These are phyloP conservation scores for Xylaria sp. DNA, from an alignment of 2,329 filamentous ascomycete genomes.

Conservation along the genomic window DNA sequence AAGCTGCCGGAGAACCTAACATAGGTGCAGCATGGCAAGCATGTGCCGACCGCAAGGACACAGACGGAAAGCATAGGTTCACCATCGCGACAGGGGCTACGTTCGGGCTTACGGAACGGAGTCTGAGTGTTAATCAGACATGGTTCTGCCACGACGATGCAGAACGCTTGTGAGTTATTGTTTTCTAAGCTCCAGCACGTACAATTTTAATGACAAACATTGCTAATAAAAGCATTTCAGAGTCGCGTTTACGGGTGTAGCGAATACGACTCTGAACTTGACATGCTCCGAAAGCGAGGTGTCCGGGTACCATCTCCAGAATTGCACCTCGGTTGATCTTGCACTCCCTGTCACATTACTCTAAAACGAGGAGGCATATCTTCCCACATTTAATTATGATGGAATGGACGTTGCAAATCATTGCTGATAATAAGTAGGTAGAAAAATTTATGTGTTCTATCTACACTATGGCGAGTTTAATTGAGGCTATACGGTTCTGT, in stretches of 20 bases:
- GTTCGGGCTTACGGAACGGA: constrained; percentile 30
- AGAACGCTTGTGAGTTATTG: constrained; percentile 38
- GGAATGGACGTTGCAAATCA: neutral
- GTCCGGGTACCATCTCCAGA: constrained; percentile 42
- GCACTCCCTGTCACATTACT: constrained; percentile 39
- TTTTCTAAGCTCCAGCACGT: neutral
- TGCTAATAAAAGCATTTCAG: constrained; percentile 19
- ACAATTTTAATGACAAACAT: neutral
- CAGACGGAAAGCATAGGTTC: constrained; percentile 42
- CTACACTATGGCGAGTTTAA: neutral
- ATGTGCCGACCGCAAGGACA: constrained; percentile 43
- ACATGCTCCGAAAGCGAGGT: constrained; percentile 41
- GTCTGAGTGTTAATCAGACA: constrained; percentile 41
- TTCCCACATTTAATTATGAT: neutral
- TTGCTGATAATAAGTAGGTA: neutral
- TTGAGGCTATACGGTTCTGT: neutral
- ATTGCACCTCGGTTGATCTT: constrained; percentile 41
- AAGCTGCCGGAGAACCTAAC: neutral
- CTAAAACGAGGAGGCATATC: constrained; percentile 8
- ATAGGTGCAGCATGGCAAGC: constrained; percentile 33
- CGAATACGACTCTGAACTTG: constrained; percentile 36
- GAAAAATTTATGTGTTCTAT: no score
- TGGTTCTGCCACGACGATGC: constrained; percentile 44
- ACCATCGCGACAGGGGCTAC: constrained; percentile 42
- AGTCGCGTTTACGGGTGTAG: constrained; percentile 43